Evolutionary conservation across 768 basidiomycete genomes (phyloP).

Genomic region (Boletus sp.): DNA sequence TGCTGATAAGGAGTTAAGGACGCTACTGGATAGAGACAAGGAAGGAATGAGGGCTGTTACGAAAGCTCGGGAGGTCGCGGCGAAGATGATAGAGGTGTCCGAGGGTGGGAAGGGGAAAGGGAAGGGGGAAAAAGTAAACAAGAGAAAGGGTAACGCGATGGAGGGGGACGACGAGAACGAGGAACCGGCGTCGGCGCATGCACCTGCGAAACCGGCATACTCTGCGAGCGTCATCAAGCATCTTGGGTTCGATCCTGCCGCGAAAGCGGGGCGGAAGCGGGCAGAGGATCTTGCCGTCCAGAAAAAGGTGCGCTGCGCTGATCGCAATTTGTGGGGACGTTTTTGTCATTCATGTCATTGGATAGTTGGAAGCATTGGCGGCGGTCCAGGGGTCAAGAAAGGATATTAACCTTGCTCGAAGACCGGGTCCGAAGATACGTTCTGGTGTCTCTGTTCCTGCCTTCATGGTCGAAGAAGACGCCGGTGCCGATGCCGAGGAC

Average conservation of each 20-base stretch:
- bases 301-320: conserved; percentile 55
- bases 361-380: conserved; percentile 56
- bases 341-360: not conserved
- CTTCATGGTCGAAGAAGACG: conserved; percentile 24
- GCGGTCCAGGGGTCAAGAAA: conserved; percentile 48
- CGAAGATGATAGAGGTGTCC: conserved; percentile 24
- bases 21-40: conserved; percentile 59
- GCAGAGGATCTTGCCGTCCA: conserved; percentile 40
- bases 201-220: conserved; percentile 47
- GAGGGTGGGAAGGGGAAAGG: conserved; percentile 9
- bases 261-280: conserved; percentile 48
- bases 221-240: conserved; percentile 64
- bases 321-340: not conserved
- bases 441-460: conserved; percentile 50
- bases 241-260: conserved; percentile 77
- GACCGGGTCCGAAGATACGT: conserved; percentile 61
- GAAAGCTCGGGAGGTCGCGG: conserved; percentile 50
- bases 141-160: conserved; percentile 10
- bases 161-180: conserved; percentile 10
- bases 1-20: conserved; percentile 58
- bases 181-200: conserved; percentile 14
- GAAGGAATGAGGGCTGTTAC: conserved; percentile 65
- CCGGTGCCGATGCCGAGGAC: not conserved
- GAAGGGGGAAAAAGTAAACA: conserved; percentile 14
- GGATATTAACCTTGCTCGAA: conserved; percentile 56